Evolutionary conservation across 176 grass and related monocot genomes (phyloP), one percentile per base, ranked within the genome.

Genomic region (Melocanna baccifera): DNA sequence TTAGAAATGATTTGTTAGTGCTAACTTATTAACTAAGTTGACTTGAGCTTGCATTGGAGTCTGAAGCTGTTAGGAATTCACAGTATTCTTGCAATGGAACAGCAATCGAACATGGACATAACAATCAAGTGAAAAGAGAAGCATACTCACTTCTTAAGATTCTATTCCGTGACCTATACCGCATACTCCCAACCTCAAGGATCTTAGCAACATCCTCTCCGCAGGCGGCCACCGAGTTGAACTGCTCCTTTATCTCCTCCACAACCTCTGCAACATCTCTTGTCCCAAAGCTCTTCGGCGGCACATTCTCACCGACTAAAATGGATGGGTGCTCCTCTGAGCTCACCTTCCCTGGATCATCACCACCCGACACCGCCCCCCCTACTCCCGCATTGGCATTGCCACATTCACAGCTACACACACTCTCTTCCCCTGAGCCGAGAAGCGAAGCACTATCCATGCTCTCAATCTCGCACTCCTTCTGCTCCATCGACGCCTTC

Each of bases 221-320:
- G 11, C 86, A 94, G 62, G 77, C 75, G 18, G 86, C 90, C 29
- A 79, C 90, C 0, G 86, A 91, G 36, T 86, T 88, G 86, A 97
- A 97, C 53, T 94, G 90, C 71, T 91, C 86, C 62, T 97, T 97
- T 40, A 97, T 97, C 75, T 94, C 95, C 74, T 87, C 64, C 53
- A 91, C 81, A 61, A 88, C 92, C 80, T 94, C 88, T 20, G 77
- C 66, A 26, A 94, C 78, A 82, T 94, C 88, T 58, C 95, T 92
- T 12, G 84, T 84, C 16, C 92, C 95, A 41, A 83, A 58, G 34
- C 13, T 70, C 62, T 52, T 75, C 46, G 42, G 39, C 80, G 12
- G 45, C 40, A 13, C 80, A 77, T 85, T 62, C 76, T 89, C 84
- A 40, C 78, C 53, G 3, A 83, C 34, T 5, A 91, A 53, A 52